Conservation (phyloP, 2,329 filamentous ascomycete genomes). For the Phoma sp. region DNA sequence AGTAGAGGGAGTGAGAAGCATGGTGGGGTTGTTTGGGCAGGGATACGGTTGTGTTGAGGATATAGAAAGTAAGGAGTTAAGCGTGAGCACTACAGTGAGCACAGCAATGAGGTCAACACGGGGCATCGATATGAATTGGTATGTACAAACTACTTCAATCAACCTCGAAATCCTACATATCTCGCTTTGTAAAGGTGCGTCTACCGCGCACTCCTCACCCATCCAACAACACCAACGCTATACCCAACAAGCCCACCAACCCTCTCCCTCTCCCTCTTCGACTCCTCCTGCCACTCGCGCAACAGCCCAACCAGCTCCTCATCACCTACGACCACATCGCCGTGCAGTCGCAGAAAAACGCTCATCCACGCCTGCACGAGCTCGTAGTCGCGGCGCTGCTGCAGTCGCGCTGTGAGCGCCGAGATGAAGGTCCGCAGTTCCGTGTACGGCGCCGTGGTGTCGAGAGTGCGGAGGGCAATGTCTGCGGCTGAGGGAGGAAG, state of each 20-base stretch:
- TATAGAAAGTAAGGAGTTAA: too few species aligned
- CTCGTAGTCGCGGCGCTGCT: constrained; percentile 81
- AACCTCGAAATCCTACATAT: too few species aligned
- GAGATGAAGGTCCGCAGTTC: constrained; percentile 81
- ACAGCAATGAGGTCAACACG: too few species aligned
- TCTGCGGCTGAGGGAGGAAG: constrained; percentile 87
- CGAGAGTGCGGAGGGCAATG: constrained; percentile 85
- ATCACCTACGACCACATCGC: constrained; percentile 61
- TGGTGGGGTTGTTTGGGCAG: too few species aligned
- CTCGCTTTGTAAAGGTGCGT: not conserved
- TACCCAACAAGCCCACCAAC: constrained; percentile 82
- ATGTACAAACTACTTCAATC: too few species aligned
- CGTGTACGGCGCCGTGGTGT: constrained; percentile 58
- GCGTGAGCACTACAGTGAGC: too few species aligned
- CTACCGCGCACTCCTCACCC: constrained; percentile 65
- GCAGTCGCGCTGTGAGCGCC: constrained; percentile 76
- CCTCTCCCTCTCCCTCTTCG: constrained; percentile 73
- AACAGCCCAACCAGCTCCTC: constrained; percentile 66
- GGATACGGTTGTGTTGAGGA: too few species aligned
- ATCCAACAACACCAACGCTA: constrained; percentile 83
- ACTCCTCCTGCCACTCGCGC: constrained; percentile 72
- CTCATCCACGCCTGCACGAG: constrained; percentile 97
- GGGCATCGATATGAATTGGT: too few species aligned
- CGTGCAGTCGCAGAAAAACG: constrained; percentile 84
- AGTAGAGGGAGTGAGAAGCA: too few species aligned